phyloP scores from a whole-genome alignment of 352 stramenopile genomes.

The Hyaloperonospora arabidopsidis region DNA sequence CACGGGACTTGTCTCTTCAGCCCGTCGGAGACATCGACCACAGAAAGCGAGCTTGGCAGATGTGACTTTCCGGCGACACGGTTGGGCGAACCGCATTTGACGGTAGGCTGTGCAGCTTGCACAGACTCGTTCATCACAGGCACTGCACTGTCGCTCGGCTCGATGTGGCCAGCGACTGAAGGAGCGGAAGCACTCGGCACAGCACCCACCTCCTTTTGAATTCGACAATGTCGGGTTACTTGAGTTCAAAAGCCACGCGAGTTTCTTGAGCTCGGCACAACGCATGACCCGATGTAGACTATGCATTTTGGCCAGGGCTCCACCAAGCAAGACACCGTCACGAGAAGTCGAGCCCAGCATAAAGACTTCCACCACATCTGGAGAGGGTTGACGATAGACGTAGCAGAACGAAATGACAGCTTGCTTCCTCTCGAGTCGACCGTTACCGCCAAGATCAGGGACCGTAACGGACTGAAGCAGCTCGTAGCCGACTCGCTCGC shows the following conservation, averaged over 20 bases:
- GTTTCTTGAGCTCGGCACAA: slow-evolving; percentile 27
- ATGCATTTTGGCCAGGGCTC: slow-evolving; percentile 25
- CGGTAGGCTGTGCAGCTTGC: slow-evolving; percentile 20
- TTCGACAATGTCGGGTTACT: slow-evolving; percentile 23
- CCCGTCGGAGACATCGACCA: slow-evolving; percentile 24
- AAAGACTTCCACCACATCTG: slow-evolving; percentile 25
- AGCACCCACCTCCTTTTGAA: slow-evolving; percentile 19
- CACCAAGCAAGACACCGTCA: slow-evolving; percentile 23
- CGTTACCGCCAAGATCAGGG: slow-evolving; percentile 13
- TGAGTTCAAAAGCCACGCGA: slow-evolving; percentile 29
- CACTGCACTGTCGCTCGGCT: slow-evolving; percentile 26
- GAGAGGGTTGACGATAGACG: slow-evolving; percentile 27
- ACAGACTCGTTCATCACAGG: slow-evolving; percentile 29
- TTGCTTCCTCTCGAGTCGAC: slow-evolving; percentile 10
- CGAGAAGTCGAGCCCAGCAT: slow-evolving; percentile 26
- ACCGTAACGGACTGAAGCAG: slow-evolving; percentile 28
- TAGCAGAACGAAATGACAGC: slow-evolving; percentile 33
- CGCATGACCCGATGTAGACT: slow-evolving; percentile 20
- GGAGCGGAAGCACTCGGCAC: slow-evolving; percentile 26
- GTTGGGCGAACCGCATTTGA: slow-evolving; percentile 24
- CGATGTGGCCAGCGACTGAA: slow-evolving; percentile 22
- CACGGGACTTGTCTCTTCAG: slow-evolving; percentile 22
- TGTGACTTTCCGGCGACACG: slow-evolving; percentile 24
- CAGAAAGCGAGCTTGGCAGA: slow-evolving; percentile 25
- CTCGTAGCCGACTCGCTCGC: slow-evolving; percentile 29